phyloP scores from a whole-genome alignment of 2,329 filamentous ascomycete genomes.

The Alternaria alternata region DNA sequence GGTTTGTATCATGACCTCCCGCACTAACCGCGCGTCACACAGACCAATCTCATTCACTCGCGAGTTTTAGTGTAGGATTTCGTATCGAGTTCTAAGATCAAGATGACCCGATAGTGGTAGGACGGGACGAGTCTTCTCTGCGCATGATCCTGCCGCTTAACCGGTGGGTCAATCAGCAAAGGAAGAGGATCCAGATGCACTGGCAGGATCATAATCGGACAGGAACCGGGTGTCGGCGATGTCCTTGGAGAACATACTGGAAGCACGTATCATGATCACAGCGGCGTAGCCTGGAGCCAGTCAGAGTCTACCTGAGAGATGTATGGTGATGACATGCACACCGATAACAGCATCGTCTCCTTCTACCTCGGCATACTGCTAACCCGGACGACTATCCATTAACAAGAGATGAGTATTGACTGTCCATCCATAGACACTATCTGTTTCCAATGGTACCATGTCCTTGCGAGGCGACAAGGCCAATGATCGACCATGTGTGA shows the following conservation, averaged over 20 bases:
- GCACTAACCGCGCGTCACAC: not conserved
- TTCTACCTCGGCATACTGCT: not conserved
- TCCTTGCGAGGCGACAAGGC: not conserved
- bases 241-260: not conserved
- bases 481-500: not conserved
- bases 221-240: not conserved
- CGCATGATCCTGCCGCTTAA: not conserved
- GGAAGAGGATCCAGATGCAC: not conserved
- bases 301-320: not conserved
- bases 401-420: not conserved
- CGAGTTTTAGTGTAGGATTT: not conserved
- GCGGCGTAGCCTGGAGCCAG: not conserved
- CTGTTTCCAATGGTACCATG: not conserved
- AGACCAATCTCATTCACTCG: not conserved
- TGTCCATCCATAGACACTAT: not conserved
- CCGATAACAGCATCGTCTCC: not conserved
- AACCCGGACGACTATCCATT: not conserved
- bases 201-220: not conserved
- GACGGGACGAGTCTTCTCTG: not conserved
- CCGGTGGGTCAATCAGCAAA: not conserved
- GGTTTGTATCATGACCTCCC: not conserved
- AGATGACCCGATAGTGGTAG: not conserved
- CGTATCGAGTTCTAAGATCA: not conserved
- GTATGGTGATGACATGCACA: not conserved
- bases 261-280: not conserved